Base-by-base conservation (phyloP, 345 rosid genomes). In the Lepidium aucheri region DNA sequence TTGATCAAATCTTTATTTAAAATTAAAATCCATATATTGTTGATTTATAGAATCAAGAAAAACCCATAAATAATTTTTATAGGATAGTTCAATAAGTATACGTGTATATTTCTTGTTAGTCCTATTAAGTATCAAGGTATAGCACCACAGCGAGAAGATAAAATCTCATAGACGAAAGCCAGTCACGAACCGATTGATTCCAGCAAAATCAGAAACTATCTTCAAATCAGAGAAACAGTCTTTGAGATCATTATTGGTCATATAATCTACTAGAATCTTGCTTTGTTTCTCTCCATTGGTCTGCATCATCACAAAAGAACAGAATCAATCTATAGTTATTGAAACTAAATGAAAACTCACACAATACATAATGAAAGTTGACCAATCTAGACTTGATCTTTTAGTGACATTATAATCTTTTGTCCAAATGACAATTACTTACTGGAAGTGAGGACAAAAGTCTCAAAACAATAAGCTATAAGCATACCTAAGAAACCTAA, bases 221-320 rank as follows among this genome's bases (percentile, higher is more conserved):
- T 68, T 74, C 45, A 85, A 41, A 70, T 83, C 77, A 70, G 74
- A 76, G 70, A 94, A 86, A 77, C 76, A 55, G 59, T 77, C 73
- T 9, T 32, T 53, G 38, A 63, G 65, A 60, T 30, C 68, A 56
- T 44, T 80, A 52, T 68, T 70, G 70, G 72, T 72, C 72, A 85
- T 69, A 80, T 83, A 84, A 55, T 85, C 83, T 7, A 76, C 69
- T 1, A 94, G 83, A 73, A 73, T 76, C 79, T 78, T 75, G 82
- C 96, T 85, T 53, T 94, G 99, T 59, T 78, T 81, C 61, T 82
- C 88, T 62, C 97, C 93, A 61, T 90, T 86, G 7, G 96, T 90
- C 95, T 88, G 85, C 72, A 78, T 9, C 61, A 74, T 43, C 51
- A 70, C 35, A 42, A 67, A 3, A 34, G 34, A 43, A 45, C 8